Base-by-base conservation (phyloP, 2,329 filamentous ascomycete genomes). In the Sporothrix phasma region DNA sequence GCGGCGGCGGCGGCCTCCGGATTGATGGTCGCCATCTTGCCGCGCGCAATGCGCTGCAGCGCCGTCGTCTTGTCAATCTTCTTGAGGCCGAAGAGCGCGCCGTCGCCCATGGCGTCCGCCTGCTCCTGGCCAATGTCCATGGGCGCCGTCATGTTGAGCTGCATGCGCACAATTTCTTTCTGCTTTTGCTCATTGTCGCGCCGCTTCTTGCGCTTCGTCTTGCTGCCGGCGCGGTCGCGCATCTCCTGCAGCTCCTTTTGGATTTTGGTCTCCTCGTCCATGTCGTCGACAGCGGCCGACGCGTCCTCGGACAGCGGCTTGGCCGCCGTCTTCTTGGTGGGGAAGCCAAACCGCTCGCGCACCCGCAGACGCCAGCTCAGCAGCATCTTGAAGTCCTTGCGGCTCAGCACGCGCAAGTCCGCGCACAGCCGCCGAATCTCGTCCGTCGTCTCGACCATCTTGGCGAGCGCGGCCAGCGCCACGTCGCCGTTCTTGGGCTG, bases 91-190 rank as follows among this genome's bases (percentile, higher is more conserved):
- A 99, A 99, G 80, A 96, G 94, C 31, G 89, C 81, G 53, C 91
- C 89, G 47, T 91, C 87, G 26, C 90, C 92, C 59, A 84, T 80
- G 0, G 90, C 89, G 0, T 90, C 90, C 26, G 84, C 78, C 75
- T 94, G 91, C 73, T 96, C 94, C 77, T 96, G 84, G 71, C 94
- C 94, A 67, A 99, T 96, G 68, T 99, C 94, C 81, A 91, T 94
- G 7, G 94, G 94, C 0, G 92, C 89, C 2, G 88, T 88, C 94
- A 99, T 99, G 77, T 97, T 88, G 79, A 99, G 86, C 75, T 99
- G 94, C 88, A 99, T 88, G 39, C 94, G 87, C n/a, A 96, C 82
- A 66, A 97, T 91, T 68, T 97, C 94, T 70, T 90, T 94, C 70
- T 94, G 90, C 76, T 96, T 97, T 74, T 86, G 86, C 75, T 99